phyloP scores from a whole-genome alignment of 2,329 filamentous ascomycete genomes.

The Byssochlamys sp. region DNA sequence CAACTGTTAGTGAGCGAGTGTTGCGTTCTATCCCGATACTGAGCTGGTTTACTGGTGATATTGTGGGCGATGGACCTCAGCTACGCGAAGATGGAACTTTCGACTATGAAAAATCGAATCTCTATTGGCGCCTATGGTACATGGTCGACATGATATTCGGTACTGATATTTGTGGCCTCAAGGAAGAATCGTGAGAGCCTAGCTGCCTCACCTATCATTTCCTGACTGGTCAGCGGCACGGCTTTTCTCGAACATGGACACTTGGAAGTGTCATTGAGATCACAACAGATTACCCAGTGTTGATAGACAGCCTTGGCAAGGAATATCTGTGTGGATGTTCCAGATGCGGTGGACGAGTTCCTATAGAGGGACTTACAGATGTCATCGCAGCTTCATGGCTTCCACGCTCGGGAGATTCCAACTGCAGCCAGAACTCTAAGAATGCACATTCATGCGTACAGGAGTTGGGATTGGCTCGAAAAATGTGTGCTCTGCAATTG shows the following conservation, averaged over 20 bases:
- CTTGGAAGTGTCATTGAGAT: not conserved
- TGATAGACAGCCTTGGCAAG: too few species aligned
- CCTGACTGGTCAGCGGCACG: not conserved
- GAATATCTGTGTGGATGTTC: not conserved
- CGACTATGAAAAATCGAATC: constrained; percentile 57
- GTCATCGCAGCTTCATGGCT: not conserved
- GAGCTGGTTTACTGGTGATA: constrained; percentile 57
- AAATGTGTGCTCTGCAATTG: not conserved
- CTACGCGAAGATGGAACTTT: constrained; percentile 43
- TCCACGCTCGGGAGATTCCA: not conserved
- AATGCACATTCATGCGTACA: not conserved
- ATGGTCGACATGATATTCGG: constrained; percentile 48
- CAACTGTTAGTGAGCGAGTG: constrained; percentile 54
- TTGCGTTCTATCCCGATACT: constrained; percentile 59
- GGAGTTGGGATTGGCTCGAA: not conserved
- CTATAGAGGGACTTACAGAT: not conserved
- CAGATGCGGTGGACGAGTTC: not conserved
- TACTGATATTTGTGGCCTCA: constrained; percentile 53
- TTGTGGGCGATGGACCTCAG: constrained; percentile 38
- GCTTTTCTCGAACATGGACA: not conserved
- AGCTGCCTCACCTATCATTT: not conserved
- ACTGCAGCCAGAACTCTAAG: not conserved
- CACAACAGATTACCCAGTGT: not conserved
- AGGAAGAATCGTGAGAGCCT: constrained; percentile 36
- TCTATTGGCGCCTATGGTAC: constrained; percentile 54